Evolutionary conservation across 2,329 filamentous ascomycete genomes (phyloP).

Genomic region (Ophiocordyceps unilateralis): DNA sequence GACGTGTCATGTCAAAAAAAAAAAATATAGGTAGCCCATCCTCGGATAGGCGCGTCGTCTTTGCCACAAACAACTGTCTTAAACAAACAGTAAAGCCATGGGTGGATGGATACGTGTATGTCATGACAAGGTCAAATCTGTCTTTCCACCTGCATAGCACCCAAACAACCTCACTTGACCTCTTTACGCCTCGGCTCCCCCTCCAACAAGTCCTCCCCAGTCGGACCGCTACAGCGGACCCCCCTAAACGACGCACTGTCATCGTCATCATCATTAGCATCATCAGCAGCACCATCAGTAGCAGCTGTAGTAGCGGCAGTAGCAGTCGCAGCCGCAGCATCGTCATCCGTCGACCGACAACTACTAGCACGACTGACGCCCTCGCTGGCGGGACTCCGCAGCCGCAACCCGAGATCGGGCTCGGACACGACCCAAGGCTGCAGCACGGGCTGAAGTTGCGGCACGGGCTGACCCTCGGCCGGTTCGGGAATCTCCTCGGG

Average conservation of each 20-base stretch:
- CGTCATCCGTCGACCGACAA: conserved; percentile 3
- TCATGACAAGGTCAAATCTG: too few species aligned
- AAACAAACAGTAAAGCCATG: too few species aligned
- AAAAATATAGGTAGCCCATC: too few species aligned
- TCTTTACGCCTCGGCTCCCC: neutral
- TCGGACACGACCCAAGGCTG: conserved; percentile 24
- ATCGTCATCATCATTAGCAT: neutral
- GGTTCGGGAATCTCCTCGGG: conserved; percentile 39
- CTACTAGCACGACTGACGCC: conserved; percentile 60
- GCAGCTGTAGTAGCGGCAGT: too few species aligned
- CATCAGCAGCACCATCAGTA: too few species aligned
- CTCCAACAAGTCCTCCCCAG: conserved; percentile 15
- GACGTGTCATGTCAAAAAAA: too few species aligned
- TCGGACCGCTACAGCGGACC: conserved; percentile 18
- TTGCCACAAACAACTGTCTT: too few species aligned
- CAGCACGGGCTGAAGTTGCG: conserved; percentile 52
- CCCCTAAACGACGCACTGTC: conserved; percentile 11
- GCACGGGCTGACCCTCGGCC: conserved; percentile 46
- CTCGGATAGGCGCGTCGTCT: too few species aligned
- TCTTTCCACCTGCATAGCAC: neutral
- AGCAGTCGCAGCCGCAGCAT: neutral
- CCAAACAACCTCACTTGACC: neutral
- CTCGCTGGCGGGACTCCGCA: conserved; percentile 45
- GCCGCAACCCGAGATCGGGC: conserved; percentile 52
- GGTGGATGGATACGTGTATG: too few species aligned